Base-by-base conservation (phyloP, 345 rosid genomes). In the Hibiscus mutabilis region DNA sequence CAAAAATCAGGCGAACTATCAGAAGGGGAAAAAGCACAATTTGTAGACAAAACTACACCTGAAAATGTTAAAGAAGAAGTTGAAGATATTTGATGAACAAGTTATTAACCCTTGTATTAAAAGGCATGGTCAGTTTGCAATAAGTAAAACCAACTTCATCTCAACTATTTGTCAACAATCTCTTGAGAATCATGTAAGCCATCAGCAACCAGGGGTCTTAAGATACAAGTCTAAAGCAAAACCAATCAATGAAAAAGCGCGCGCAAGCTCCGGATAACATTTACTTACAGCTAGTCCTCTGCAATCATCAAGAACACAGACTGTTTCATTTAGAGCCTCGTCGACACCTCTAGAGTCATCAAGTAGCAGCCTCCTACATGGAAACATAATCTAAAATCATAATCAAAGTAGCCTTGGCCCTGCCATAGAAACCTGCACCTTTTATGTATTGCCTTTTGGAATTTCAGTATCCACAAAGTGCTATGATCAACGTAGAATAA, bases 311-410 rank as follows among this genome's bases (percentile, higher is more conserved):
- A 51, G 75, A 60, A 84, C 86, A 64, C 98, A 94, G 69, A 85
- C 92, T 14, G 93, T 91, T 82, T 94, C 98, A 73, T 94, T 94
- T 69, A 94, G 82, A 79, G 84, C 78, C 80, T 94, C 97, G 0
- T 74, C 97, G 59, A 94, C 98, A 70, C 98, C 98, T 82, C 95
- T 82, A 18, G 89, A 83, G 86, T 94, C 98, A 70, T 94, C 97
- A 19, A 82, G 95, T 75, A 94, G 83, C 80, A 91, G 79, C 80
- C 98, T 90, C 97, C 98, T 94, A 65, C 57, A 81, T 58, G 33
- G 70, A n/a, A 60, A 59, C 27, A 73, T 60, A 79, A 56, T 71
- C 59, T 11, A 66, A 66, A 47, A 64, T 81, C 53, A 73, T 51
- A 13, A 53, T 57, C n/a, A n/a, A n/a, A n/a, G n/a, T 58, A 53